Base-by-base conservation (phyloP, 441 rosid genomes). In the Croton laevigatus region DNA sequence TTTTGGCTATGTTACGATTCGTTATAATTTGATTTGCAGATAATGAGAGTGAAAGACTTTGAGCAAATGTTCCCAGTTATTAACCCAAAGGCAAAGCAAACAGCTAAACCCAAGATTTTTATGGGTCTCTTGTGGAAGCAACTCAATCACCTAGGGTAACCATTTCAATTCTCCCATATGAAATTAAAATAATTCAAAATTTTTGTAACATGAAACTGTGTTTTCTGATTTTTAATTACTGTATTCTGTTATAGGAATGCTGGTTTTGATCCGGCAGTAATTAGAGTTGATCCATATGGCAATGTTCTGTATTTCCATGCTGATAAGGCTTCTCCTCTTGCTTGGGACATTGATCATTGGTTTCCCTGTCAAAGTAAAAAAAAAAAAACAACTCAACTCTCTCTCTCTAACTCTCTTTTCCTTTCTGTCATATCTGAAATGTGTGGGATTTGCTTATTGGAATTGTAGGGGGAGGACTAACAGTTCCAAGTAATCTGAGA, bases 281-380 rank as follows among this genome's bases (percentile, higher is more conserved):
- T 94, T 49, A 85, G 97, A 62, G 91, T 94, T 5, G 99, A 94
- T 74, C 85, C 89, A 0, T 92, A 86, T 55, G 99, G 98, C 61
- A 94, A 90, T 78, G 98, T 92, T 73, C 74, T 94, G 68, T 89
- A 91, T 77, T 88, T 81, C 73, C 96, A 89, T 54, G 98, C 98
- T 40, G 99, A 94, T 78, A 85, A 85, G 51, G 94, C 97, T 70
- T 94, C 98, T 81, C 99, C 98, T 70, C 97, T 94, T 48, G 92
- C 93, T 79, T 94, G 97, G 99, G 84, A 88, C 42, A 86, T 90
- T 75, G 99, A 94, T 75, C 97, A 94, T 76, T 90, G 97, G 99
- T 94, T 94, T 80, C 97, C 99, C 77, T 86, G 87, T 80, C 85
- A 91, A 83, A 94, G 99, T 92, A 88, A 55, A 54, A 40, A 42